Evolutionary conservation across 78 protist species (phyloP), one percentile per base, ranked within the genome.

Genomic region (Dictyostelium firmibasis): DNA sequence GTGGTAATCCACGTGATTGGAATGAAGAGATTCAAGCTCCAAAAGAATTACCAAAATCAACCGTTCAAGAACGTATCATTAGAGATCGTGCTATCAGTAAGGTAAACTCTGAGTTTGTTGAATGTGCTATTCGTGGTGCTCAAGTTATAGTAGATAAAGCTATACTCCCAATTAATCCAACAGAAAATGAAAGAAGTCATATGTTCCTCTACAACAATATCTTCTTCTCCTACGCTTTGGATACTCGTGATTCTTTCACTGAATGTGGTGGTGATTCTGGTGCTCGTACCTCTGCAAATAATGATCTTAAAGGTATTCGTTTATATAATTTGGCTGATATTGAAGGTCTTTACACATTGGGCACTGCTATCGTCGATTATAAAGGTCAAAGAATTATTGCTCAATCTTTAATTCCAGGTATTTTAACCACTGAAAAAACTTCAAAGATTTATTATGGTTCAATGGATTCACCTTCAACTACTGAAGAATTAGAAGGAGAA

Each of bases 161-260:
- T 0, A 50, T 96, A 2, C 85, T 70, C 60, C 97, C 97, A 27
- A 77, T 96, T 85, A 96, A 96, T 62, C 97, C 97, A 81, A 8
- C 62, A n/a, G 97, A 96, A 5, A 83, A 81, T 16, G 85, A 87
- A 27, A 64, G 84, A 75, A 20, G 74, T 4, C 96, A 93, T 57
- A 92, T 96, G 95, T 96, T 75, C 81, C 67, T 96, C 35, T 92
- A 96, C 93, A 84, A 96, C 44, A 96, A 96, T 43, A 96, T 96
- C 72, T 96, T 96, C 69, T 94, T 92, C 43, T 69, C 87, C 3
- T 87, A 53, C 4, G 64, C 97, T 2, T 38, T 93, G 29, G 97
- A 92, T 16, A 88, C 96, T 50, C 91, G 93, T 86, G 91, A 85
- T 77, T 10, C 44, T 16, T 84, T 86, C 35, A 25, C 76, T 8